Evolutionary conservation across 805 yeast genomes (phyloP), one percentile per base, ranked within the genome.

Genomic region (Monosporozyma siamensis): DNA sequence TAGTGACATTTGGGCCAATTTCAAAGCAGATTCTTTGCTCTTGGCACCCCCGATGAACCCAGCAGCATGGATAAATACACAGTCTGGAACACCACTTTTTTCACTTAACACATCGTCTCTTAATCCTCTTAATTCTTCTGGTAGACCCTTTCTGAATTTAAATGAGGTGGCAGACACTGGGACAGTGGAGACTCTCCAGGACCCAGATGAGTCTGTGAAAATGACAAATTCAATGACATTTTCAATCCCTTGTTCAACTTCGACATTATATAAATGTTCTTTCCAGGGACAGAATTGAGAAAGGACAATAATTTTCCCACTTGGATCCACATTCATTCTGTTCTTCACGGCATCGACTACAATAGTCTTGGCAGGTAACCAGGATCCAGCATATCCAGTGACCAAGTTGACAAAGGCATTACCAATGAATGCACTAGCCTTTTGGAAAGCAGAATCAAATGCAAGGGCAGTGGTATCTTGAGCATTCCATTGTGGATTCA

Each of bases 41-140:
- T 78, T 71, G 44, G 90, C 86, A 42, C 98, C 98, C 36, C 98
- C 98, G 56, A 92, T 92, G 65, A 92, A 92, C 0, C 98, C 97
- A 34, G 95, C 85, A 35, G 97, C 96, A 55, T 92, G 98, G 44
- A 92, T 78, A 58, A 92, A 92, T 17, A 89, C 77, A 59, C 96
- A 85, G 7, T 85, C 95, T 25, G 76, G 78, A 43, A 92, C 75
- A n/a, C 95, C 96, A 27, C 87, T 69, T 51, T 73, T 67, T 50
- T 78, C 69, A 51, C 83, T 75, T 52, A 92, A 72, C 31, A 71
- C 83, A 24, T 84, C 90, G 59, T 92, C 98, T 60, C 98, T 78
- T 38, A 89, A 67, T n/a, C 98, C 98, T 69, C 98, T 77, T 87
- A 95, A 84, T 15, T 77, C 74, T 62, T 84, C 92, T 11, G 96